A percentile compares a stretch with the other conserved stretches of the same genome.
These are phyloP conservation scores for Phycomyces blakesleeanus DNA, from an alignment of 192 early-diverging fungal species.

Conservation along the genomic window DNA sequence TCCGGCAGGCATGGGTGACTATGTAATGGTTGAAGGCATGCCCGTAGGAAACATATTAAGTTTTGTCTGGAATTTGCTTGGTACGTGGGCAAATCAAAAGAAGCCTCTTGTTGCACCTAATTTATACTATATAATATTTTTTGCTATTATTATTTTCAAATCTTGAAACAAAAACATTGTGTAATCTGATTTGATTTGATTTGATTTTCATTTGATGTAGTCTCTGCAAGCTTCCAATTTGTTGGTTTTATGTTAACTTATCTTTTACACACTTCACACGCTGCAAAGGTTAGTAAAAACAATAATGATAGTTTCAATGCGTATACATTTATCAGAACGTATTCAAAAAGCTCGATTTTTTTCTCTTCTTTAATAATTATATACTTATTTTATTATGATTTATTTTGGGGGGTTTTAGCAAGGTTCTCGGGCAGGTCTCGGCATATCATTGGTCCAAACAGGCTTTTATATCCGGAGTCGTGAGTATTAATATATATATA, in stretches of 20 bases:
- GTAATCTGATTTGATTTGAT: too few species aligned
- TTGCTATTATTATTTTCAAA: too few species aligned
- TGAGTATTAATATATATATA: conserved; percentile 14
- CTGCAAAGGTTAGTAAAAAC: too few species aligned
- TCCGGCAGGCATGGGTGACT: conserved; percentile 70
- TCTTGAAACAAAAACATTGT: too few species aligned
- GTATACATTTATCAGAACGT: too few species aligned
- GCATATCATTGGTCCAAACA: conserved; percentile 76
- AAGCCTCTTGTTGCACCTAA: conserved; percentile 6
- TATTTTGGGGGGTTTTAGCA: too few species aligned
- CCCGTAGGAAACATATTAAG: conserved; percentile 78
- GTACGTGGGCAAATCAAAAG: conserved; percentile 31
- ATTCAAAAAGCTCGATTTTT: too few species aligned
- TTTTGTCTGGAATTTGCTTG: conserved; percentile 78
- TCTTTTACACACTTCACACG: conserved; percentile 85
- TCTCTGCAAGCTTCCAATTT: conserved; percentile 77
- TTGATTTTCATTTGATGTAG: conserved; percentile 26
- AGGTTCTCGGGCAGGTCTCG: conserved; percentile 75
- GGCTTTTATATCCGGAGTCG: conserved; percentile 68
- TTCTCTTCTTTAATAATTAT: too few species aligned
- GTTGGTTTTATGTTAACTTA: conserved; percentile 90
- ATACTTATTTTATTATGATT: too few species aligned
- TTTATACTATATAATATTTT: too few species aligned
- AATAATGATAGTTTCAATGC: too few species aligned
- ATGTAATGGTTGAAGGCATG: conserved; percentile 86